Evolutionary conservation across 2,329 filamentous ascomycete genomes (phyloP).

Genomic region (Penicillium sp.): DNA sequence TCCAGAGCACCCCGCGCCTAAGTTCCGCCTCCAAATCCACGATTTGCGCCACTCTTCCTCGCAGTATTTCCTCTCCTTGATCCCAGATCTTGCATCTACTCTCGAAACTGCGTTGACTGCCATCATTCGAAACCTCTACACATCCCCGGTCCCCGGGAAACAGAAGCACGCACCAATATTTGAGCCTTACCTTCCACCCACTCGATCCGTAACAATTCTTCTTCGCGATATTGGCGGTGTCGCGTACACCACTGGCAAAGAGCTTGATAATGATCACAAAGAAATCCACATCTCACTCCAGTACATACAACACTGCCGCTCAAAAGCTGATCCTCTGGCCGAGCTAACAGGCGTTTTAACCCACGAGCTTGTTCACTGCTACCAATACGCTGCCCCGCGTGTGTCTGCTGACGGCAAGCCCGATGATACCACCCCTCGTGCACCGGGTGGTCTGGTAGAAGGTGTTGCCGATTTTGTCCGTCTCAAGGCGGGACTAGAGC

Average conservation of each 20-base stretch:
- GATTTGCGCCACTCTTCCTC: slow-evolving; percentile 54
- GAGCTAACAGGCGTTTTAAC: slow-evolving; percentile 85
- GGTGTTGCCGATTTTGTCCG: slow-evolving; percentile 94
- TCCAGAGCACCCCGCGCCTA: slow-evolving; percentile 33
- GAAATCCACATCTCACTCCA: slow-evolving; percentile 85
- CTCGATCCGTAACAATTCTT: slow-evolving; percentile 83
- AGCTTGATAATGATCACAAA: slow-evolving; percentile 84
- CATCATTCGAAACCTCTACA: slow-evolving; percentile 77
- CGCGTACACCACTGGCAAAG: slow-evolving; percentile 82
- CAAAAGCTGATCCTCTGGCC: slow-evolving; percentile 35
- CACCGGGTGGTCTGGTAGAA: slow-evolving; percentile 80
- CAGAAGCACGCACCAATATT: slow-evolving; percentile 27
- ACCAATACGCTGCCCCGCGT: slow-evolving; percentile 73
- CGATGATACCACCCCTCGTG: slow-evolving; percentile 26
- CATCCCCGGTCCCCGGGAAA: slow-evolving; percentile 22
- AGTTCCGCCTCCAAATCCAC: slow-evolving; percentile 42
- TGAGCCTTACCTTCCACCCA: slow-evolving; percentile 58
- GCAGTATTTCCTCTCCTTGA: slow-evolving; percentile 65
- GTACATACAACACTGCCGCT: slow-evolving; percentile 63
- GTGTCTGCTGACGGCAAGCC: slow-evolving; percentile 44
- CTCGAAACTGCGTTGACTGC: slow-evolving; percentile 67
- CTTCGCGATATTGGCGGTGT: slow-evolving; percentile 81
- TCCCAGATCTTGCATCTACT: slow-evolving; percentile 64
- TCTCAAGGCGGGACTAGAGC: slow-evolving; percentile 71
- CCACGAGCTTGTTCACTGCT: slow-evolving; percentile 95